A percentile compares a stretch with the other conserved stretches of the same genome.
Evolutionary conservation across 306 rosid genomes (phyloP).

Genomic region (Lathyrus sativus): DNA sequence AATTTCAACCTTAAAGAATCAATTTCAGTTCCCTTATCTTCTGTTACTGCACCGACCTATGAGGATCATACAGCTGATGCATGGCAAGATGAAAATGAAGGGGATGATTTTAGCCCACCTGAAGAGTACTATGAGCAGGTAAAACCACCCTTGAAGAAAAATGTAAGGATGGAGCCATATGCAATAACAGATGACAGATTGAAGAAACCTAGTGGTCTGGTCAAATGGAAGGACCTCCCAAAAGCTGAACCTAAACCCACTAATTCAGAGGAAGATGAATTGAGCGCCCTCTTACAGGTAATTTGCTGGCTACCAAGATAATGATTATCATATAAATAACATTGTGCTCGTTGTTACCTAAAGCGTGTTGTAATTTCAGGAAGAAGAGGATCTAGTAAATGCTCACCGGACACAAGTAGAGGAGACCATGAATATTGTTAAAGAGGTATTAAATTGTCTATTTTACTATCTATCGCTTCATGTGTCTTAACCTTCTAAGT

Average conservation of each 20-base stretch:
- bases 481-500: slow-evolving; percentile 9
- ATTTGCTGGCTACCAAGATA: slow-evolving; percentile 23
- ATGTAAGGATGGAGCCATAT: slow-evolving; percentile 65
- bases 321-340: not conserved
- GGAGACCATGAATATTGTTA: slow-evolving; percentile 96
- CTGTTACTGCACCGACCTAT: slow-evolving; percentile 55
- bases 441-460: slow-evolving; percentile 63
- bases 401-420: slow-evolving; percentile 99
- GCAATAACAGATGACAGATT: slow-evolving; percentile 64
- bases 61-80: slow-evolving; percentile 60
- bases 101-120: slow-evolving; percentile 66
- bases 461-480: slow-evolving; percentile 18
- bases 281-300: slow-evolving; percentile 90
- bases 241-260: slow-evolving; percentile 59
- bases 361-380: slow-evolving; percentile 57
- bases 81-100: slow-evolving; percentile 69
- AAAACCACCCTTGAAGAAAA: slow-evolving; percentile 78
- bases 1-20: slow-evolving; percentile 82
- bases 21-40: slow-evolving; percentile 71
- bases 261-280: slow-evolving; percentile 77
- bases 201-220: slow-evolving; percentile 65
- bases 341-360: slow-evolving; percentile 13
- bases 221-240: slow-evolving; percentile 75
- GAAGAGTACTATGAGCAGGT: slow-evolving; percentile 75
- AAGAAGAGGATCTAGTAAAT: slow-evolving; percentile 95